Percentiles rank a stretch among this genome's conserved stretches.
These are phyloP conservation scores for Quercus aquifolioides DNA, from an alignment of 306 rosid genomes.

Conservation along the genomic window DNA sequence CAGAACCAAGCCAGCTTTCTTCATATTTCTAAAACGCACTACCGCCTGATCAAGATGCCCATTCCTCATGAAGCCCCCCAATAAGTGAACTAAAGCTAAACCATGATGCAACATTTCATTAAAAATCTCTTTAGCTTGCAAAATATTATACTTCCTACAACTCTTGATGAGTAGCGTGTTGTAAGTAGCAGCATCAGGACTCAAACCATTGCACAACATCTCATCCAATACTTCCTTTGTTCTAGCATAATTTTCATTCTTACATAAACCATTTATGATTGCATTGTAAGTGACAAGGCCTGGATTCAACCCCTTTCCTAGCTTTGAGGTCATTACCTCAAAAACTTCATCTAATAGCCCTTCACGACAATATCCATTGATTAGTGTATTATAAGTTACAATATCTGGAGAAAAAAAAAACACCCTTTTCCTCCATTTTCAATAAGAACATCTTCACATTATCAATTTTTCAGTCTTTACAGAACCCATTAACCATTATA, in stretches of 20 bases:
- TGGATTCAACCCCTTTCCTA: constrained; percentile 53
- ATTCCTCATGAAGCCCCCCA: constrained; percentile 56
- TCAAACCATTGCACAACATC: constrained; percentile 58
- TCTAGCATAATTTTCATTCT: constrained; percentile 47
- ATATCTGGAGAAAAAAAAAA: constrained; percentile 39
- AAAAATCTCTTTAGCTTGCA: constrained; percentile 64
- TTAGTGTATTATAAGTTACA: constrained; percentile 77
- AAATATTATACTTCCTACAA: constrained; percentile 55
- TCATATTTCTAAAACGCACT: constrained; percentile 54
- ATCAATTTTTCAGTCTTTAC: constrained; percentile 58
- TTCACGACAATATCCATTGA: constrained; percentile 58
- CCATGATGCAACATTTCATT: constrained; percentile 50
- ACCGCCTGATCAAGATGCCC: constrained; percentile 55
- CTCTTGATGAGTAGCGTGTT: constrained; percentile 65
- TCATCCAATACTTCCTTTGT: constrained; percentile 56
- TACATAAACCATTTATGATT: constrained; percentile 76
- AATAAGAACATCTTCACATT: constrained; percentile 45
- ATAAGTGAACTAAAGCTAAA: constrained; percentile 69
- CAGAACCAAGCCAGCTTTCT: constrained; percentile 57
- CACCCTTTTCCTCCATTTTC: constrained; percentile 52
- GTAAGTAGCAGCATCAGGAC: constrained; percentile 66
- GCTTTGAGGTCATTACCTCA: constrained; percentile 39
- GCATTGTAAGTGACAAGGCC: constrained; percentile 71
- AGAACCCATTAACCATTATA: constrained; percentile 84
- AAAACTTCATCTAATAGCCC: constrained; percentile 62